A percentile compares a stretch with the other conserved stretches of the same genome.
These are phyloP conservation scores for Leccinum ochraceum DNA, from an alignment of 768 basidiomycete genomes.

Conservation along the genomic window DNA sequence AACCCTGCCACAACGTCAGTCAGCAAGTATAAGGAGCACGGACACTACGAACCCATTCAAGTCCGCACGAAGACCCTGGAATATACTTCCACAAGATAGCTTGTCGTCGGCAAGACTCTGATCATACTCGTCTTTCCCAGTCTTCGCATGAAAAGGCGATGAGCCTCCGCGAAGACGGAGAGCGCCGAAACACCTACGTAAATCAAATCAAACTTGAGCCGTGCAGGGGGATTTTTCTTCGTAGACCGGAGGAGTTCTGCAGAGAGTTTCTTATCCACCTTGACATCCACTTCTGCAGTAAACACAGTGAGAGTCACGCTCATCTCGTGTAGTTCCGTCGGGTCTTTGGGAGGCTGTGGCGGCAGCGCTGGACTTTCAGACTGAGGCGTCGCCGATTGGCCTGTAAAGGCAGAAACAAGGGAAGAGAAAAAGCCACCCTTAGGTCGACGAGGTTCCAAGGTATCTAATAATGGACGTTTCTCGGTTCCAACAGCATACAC, in stretches of 20 bases:
- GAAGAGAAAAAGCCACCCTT: slow-evolving; percentile 49
- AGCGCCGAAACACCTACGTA: slow-evolving; percentile 41
- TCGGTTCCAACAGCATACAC: slow-evolving; percentile 12
- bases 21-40: background rate
- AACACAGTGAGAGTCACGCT: slow-evolving; percentile 37
- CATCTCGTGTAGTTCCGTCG: slow-evolving; percentile 22
- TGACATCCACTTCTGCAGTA: slow-evolving; percentile 52
- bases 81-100: slow-evolving; percentile 72
- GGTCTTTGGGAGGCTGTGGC: slow-evolving; percentile 23
- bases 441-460: slow-evolving; percentile 32
- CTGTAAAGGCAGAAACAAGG: slow-evolving; percentile 31
- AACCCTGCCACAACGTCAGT: slow-evolving; percentile 9
- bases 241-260: slow-evolving; percentile 85
- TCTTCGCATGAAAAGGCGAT: slow-evolving; percentile 43
- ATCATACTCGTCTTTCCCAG: slow-evolving; percentile 80
- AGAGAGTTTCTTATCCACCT: slow-evolving; percentile 62
- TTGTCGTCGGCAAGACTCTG: slow-evolving; percentile 69
- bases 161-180: slow-evolving; percentile 1
- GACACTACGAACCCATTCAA: slow-evolving; percentile 65
- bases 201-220: slow-evolving; percentile 78
- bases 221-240: slow-evolving; percentile 88
- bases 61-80: slow-evolving; percentile 85
- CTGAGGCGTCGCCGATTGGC: slow-evolving; percentile 14
- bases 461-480: slow-evolving; percentile 45
- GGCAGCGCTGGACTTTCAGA: slow-evolving; percentile 9